A percentile compares a stretch with the other conserved stretches of the same genome.
Evolutionary conservation across 1,139 yeast genomes (phyloP).

Genomic region (Saccharomyces hybrid): DNA sequence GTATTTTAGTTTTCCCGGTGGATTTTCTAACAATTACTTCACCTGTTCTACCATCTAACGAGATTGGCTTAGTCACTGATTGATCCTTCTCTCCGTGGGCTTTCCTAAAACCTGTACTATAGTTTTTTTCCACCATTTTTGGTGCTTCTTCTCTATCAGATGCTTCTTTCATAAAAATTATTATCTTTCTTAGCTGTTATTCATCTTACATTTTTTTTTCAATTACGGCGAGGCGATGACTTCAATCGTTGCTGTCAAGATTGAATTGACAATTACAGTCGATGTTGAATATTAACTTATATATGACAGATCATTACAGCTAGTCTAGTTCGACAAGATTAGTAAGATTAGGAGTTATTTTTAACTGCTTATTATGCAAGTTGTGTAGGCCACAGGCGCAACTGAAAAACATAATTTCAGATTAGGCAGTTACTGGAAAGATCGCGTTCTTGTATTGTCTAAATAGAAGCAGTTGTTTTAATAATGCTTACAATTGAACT

Average conservation of each 20-base stretch:
- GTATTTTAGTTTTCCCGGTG: conserved; percentile 35
- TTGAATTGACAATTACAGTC: not conserved
- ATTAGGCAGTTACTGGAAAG: not conserved
- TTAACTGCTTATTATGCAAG: too few relatives aligned
- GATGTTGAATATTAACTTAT: not conserved
- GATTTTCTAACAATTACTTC: conserved; percentile 36
- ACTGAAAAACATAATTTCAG: not conserved
- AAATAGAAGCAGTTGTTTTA: not conserved
- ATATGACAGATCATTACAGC: not conserved
- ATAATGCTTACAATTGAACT: not conserved
- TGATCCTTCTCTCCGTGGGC: conserved; percentile 12
- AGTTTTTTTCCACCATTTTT: not conserved
- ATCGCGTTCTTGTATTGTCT: not conserved
- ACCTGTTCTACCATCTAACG: conserved; percentile 20
- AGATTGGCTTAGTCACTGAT: conserved; percentile 19
- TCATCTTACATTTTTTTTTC: too few relatives aligned
- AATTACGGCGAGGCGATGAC: not conserved
- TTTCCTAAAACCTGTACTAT: not conserved
- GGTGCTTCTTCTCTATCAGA: not conserved
- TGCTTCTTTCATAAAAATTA: not conserved
- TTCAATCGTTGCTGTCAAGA: not conserved
- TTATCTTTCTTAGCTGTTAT: too few relatives aligned
- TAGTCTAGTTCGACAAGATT: not conserved
- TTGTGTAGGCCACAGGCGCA: not conserved
- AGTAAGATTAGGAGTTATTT: not conserved